Conservation (phyloP, 345 rosid genomes). For the Passiflora organensis region DNA sequence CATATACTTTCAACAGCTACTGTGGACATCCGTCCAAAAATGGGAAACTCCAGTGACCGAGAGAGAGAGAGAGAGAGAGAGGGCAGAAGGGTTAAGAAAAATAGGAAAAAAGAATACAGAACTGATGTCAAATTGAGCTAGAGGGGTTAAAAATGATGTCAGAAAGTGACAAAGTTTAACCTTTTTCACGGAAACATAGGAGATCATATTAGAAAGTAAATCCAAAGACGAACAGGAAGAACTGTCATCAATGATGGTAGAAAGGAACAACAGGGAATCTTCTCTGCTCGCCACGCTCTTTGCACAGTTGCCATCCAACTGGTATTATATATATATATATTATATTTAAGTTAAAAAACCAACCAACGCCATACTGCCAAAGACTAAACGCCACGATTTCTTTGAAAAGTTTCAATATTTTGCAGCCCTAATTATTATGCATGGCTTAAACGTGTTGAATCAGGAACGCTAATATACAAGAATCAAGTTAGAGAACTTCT, state of each 20-base stretch:
- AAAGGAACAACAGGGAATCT: slow-evolving; percentile 28
- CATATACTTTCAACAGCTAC: slow-evolving; percentile 18
- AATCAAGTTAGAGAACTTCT: no score
- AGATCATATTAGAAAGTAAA: slow-evolving; percentile 27
- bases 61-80: no score
- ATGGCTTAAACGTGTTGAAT: slow-evolving; percentile 5
- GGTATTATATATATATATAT: no score
- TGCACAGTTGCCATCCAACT: no score
- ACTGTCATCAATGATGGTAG: slow-evolving; percentile 34
- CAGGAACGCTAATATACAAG: no score
- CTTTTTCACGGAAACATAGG: slow-evolving; percentile 61
- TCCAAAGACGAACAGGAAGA: slow-evolving; percentile 28
- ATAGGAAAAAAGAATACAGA: no score
- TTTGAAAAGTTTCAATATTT: no score
- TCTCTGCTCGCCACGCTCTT: slow-evolving; percentile 29
- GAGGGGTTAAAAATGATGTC: slow-evolving; percentile 41
- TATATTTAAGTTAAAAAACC: no score
- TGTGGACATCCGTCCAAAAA: slow-evolving; percentile 14
- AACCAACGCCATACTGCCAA: no score
- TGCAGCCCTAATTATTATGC: slow-evolving; percentile 14
- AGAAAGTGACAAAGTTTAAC: slow-evolving; percentile 38
- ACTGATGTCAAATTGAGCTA: slow-evolving; percentile 17
- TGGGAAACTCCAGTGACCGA: no score
- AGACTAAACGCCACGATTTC: no score
- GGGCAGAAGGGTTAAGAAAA: background rate